Evolutionary conservation across 2,329 filamentous ascomycete species (phyloP), one percentile per base, ranked within the genome.

Genomic region (Colletotrichum sp.): DNA sequence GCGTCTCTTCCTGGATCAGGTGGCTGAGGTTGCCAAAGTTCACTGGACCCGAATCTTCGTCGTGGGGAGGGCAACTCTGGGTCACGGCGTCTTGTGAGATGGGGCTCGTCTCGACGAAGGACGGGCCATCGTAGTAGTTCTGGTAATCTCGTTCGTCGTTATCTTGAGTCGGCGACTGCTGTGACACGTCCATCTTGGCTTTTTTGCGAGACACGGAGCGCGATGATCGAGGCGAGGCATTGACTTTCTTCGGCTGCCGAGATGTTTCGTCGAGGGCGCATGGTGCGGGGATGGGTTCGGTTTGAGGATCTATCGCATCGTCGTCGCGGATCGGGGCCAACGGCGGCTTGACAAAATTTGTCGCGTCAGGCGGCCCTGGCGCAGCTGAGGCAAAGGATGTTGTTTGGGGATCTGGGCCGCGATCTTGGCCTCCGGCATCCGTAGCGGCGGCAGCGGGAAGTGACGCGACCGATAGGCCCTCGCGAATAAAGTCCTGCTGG

Each of bases 121-220:
- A 73, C 7, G 58, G 72, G 12, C 64, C 78, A 36, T 85, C 83
- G 38, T 83, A 81, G 38, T 79, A 79, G 38, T 66, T 69, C 58
- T 77, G 87, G 78, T 92, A 92, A 81, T 91, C 90, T 48, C 90
- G 88, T 63, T 86, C 89, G 60, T 88, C 86, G 78, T 92, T 92
- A 74, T 87, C 84, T 81, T 92, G 90, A 2, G 90, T 92, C 2
- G 88, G 88, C 12, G 90, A 90, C 72, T 88, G 86, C 55, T 89
- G 87, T 13, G 88, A 90, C n/a, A 81, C 83, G 36, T 88, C 85
- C 84, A 87, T 89, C 67, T 83, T 87, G 74, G 78, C 76, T 69
- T 65, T 64, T 36, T 71, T 69, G 71, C 55, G 32, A 52, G 61
- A 48, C 28, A 32, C 26, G 24, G 21, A 21, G 73, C 36, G 18